Evolutionary conservation across 2,329 filamentous ascomycete species (phyloP), one percentile per base, ranked within the genome.

Genomic region (Cephalotrichum gorgonifer): DNA sequence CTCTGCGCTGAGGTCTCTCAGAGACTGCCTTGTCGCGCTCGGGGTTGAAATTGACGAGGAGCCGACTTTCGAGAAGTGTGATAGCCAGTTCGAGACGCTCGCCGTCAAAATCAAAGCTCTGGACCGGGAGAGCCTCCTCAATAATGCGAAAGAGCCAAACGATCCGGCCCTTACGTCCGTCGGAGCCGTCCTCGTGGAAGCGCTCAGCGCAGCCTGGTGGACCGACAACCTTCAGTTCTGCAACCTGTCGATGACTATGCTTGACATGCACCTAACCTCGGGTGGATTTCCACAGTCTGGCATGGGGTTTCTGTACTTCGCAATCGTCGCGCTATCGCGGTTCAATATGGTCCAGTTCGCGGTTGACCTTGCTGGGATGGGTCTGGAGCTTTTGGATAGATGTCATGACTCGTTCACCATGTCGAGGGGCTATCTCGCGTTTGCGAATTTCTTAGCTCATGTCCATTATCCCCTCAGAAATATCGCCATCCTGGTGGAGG

Each of bases 41-140:
- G 85, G 79, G 3, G 74, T 90, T 15, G 64, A 76, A 2, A 69
- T 93, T 12, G 77, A 83, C 30, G 72, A 81, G 2, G 70, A 79
- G 2, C 83, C 83, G 2, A 83, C 78, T 0, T 89, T 82, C 61
- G 81, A 90, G 55, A 79, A 85, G 56, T 94, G 88, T 58, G 90
- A 96, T 59, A 67, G 69, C 17, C 79, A 84, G 48, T 95, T 93
- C 57, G 74, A 81, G 55, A 71, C 74, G 47, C 67, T 85, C 17
- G 74, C 76, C n/a, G 62, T 72, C 2, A 74, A 74, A 57, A 74
- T 89, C 12, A 74, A 77, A 59, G 73, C 68, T 39, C 76, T 76
- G 64, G 81, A 80, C 41, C 68, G 66, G 26, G 56, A 65, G 6
- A 62, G 70, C 5, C 58, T 81, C 2, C 54, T 78, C 43, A 20